These are phyloP conservation scores for Zostera marina DNA, from an alignment of 116 monocot species.

Conservation along the genomic window DNA sequence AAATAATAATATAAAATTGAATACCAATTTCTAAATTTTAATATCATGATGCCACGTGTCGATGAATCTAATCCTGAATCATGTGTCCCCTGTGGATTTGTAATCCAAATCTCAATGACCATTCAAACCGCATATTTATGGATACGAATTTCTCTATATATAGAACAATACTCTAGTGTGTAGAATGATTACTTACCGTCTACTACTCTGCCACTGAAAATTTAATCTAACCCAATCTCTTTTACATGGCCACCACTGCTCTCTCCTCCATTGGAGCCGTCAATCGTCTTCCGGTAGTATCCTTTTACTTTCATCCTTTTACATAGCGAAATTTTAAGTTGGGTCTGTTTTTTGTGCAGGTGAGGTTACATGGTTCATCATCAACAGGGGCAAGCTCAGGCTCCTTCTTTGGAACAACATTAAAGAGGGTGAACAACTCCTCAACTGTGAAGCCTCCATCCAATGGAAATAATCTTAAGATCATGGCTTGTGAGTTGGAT, in stretches of 20 bases:
- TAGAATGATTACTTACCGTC: not conserved
- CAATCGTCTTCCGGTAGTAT: constrained; percentile 44
- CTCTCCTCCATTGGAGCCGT: constrained; percentile 65
- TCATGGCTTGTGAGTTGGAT: constrained; percentile 56
- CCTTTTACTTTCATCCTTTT: not conserved
- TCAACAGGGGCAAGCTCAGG: constrained; percentile 26
- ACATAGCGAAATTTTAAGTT: not conserved
- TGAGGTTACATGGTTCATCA: constrained; percentile 30
- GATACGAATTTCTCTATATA: not conserved
- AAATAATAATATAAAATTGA: too few species aligned
- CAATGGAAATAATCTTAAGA: constrained; percentile 29
- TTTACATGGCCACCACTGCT: constrained; percentile 31
- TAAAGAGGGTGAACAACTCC: constrained; percentile 40
- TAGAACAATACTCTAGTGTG: not conserved
- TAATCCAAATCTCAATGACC: constrained; percentile 33
- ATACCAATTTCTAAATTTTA: too few species aligned
- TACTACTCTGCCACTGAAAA: not conserved
- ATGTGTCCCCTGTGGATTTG: constrained; percentile 25
- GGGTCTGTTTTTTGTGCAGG: constrained; percentile 12
- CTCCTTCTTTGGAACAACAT: constrained; percentile 47
- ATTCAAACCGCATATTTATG: not conserved
- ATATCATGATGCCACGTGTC: constrained; percentile 12
- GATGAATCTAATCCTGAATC: constrained; percentile 31
- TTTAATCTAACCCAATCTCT: not conserved
- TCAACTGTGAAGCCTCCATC: constrained; percentile 21